Evolutionary conservation across 163 green algal species (phyloP).

Genomic region (Scenedesmus sp.): DNA sequence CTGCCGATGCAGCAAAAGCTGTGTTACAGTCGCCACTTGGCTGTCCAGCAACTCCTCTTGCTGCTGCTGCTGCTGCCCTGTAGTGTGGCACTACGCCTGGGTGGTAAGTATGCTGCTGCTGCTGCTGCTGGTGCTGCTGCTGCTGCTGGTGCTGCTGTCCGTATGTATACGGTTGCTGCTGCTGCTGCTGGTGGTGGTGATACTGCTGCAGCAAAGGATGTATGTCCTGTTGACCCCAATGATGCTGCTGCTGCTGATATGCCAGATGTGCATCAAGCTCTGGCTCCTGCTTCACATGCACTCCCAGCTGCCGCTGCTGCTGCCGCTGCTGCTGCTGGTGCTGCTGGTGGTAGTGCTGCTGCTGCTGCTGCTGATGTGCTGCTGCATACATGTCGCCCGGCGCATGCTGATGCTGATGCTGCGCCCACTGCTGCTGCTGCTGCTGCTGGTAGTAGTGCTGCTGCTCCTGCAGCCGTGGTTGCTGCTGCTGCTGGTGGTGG

Average conservation of each 20-base stretch:
- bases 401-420: background rate
- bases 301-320: background rate
- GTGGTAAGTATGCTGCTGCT: background rate
- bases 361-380: background rate
- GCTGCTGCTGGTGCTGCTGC: background rate
- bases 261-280: background rate
- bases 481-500: background rate
- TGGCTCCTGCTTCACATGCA: background rate
- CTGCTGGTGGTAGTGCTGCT: background rate
- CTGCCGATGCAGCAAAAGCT: background rate
- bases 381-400: background rate
- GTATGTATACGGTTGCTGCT: background rate
- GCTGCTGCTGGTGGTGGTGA: background rate
- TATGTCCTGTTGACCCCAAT: background rate
- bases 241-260: background rate
- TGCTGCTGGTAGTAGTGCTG: constrained; percentile 1
- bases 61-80: background rate
- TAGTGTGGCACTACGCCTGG: background rate
- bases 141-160: background rate
- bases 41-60: background rate
- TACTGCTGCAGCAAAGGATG: background rate
- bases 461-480: constrained; percentile 9
- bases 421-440: constrained; percentile 8
- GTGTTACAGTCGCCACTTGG: too few species aligned
- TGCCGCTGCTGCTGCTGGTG: constrained; percentile 17